A percentile compares a stretch with the other conserved stretches of the same genome.
Conservation (phyloP, 768 basidiomycete species). For the Leucocoprinus birnbaumii region DNA sequence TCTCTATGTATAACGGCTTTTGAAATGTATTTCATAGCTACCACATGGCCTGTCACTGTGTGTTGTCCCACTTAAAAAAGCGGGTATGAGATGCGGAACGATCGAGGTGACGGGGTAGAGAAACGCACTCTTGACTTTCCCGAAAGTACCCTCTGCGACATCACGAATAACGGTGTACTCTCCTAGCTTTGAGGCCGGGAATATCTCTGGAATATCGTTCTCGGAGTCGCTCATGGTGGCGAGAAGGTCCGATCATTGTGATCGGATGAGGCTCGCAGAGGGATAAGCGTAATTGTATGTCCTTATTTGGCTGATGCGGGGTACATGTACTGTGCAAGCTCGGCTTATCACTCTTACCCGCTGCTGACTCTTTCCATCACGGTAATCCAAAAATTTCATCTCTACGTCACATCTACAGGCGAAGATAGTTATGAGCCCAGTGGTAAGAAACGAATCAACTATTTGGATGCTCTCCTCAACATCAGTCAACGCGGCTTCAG, state of each 20-base stretch:
- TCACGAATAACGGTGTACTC: slow-evolving; percentile 87
- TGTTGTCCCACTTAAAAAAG: slow-evolving; percentile 78
- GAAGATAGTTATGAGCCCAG: too few species aligned
- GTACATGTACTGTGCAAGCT: too few species aligned
- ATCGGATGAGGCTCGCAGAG: too few species aligned
- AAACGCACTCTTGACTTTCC: slow-evolving; percentile 95
- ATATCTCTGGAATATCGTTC: slow-evolving; percentile 27
- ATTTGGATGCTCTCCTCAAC: too few species aligned
- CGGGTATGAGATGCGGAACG: slow-evolving; percentile 9
- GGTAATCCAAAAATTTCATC: too few species aligned
- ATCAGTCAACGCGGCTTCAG: too few species aligned
- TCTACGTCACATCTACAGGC: too few species aligned
- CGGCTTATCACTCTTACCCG: too few species aligned
- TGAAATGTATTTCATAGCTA: slow-evolving; percentile 97
- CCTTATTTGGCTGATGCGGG: slow-evolving; percentile 9
- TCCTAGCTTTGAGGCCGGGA: slow-evolving; percentile 74
- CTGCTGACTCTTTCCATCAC: too few species aligned
- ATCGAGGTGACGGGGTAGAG: slow-evolving; percentile 7
- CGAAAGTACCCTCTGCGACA: slow-evolving; percentile 96
- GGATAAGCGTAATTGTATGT: slow-evolving; percentile 8
- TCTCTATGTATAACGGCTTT: slow-evolving; percentile 91
- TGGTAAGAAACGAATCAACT: too few species aligned
- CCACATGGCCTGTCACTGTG: slow-evolving; percentile 90
- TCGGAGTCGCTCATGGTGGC: slow-evolving; percentile 24
- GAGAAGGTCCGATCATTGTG: not conserved